Conservation (phyloP, 768 basidiomycete genomes). For the Inosperma sp. region DNA sequence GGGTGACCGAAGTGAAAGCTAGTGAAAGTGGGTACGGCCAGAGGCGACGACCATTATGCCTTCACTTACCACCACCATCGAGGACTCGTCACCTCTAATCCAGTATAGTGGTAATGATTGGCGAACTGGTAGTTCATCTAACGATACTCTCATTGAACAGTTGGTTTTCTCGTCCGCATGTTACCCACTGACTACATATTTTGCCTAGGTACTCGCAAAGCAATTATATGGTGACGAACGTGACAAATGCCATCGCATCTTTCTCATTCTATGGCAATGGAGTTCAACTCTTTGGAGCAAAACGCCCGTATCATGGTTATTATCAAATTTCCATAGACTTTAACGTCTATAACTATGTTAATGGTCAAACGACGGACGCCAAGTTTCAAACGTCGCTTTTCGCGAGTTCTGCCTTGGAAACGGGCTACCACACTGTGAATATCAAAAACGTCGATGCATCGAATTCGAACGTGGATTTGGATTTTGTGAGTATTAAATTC, state of each 20-base stretch:
- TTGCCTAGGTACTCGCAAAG: slow-evolving; percentile 35
- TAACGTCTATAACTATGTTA: slow-evolving; percentile 20
- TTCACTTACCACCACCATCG: slow-evolving; percentile 29
- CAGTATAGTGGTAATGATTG: slow-evolving; percentile 21
- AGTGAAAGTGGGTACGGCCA: too few relatives aligned
- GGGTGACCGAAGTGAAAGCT: too few relatives aligned
- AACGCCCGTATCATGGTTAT: slow-evolving; percentile 42
- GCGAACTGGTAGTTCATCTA: slow-evolving; percentile 21
- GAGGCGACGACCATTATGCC: slow-evolving; percentile 29
- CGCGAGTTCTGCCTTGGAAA: slow-evolving; percentile 27
- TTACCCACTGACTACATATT: background rate
- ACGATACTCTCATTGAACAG: slow-evolving; percentile 15
- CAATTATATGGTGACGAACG: slow-evolving; percentile 38
- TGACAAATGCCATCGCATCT: slow-evolving; percentile 27
- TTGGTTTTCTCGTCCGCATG: slow-evolving; percentile 9
- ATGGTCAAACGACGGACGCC: slow-evolving; percentile 25
- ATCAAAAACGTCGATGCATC: slow-evolving; percentile 30
- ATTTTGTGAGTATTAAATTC: slow-evolving; percentile 37
- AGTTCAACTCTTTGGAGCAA: slow-evolving; percentile 47
- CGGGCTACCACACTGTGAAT: slow-evolving; percentile 36
- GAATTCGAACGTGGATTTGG: slow-evolving; percentile 38
- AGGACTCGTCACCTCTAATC: slow-evolving; percentile 32
- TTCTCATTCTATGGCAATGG: slow-evolving; percentile 48
- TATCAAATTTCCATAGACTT: slow-evolving; percentile 43
- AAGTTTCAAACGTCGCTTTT: slow-evolving; percentile 42